Conservation (phyloP, 1,284 basidiomycete genomes). For the Pseudozyma tsukubaensis region DNA sequence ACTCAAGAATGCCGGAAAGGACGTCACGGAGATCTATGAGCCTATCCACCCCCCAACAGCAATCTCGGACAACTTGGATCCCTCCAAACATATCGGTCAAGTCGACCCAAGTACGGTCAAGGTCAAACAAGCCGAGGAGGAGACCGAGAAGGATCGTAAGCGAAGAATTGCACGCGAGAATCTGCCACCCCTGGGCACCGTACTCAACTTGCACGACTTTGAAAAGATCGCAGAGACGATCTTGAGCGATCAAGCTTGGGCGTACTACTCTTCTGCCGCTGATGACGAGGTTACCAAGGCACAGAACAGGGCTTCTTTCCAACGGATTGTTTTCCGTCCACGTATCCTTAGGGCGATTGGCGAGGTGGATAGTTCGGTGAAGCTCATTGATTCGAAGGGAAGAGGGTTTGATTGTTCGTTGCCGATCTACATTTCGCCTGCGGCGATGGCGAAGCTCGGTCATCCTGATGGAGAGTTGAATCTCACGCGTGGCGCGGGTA, state of each 20-base stretch:
- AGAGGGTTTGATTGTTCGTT: constrained; percentile 30
- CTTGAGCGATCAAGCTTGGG: constrained; percentile 64
- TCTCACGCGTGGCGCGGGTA: constrained; percentile 80
- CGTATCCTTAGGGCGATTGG: constrained; percentile 88
- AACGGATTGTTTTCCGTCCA: constrained; percentile 95
- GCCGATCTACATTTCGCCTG: constrained; percentile 79
- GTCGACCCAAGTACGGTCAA: constrained; percentile 54
- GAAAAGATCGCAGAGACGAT: constrained; percentile 72
- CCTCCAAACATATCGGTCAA: constrained; percentile 56
- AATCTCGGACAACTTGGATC: constrained; percentile 58
- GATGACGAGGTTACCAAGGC: constrained; percentile 72
- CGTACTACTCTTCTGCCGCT: constrained; percentile 67
- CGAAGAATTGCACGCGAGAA: constrained; percentile 43
- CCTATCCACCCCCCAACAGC: constrained; percentile 66
- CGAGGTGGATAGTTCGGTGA: constrained; percentile 76
- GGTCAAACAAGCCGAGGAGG: constrained; percentile 45
- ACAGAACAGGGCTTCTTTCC: constrained; percentile 85
- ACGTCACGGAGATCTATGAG: constrained; percentile 72
- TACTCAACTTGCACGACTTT: constrained; percentile 90
- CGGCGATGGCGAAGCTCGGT: constrained; percentile 88
- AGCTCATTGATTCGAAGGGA: constrained; percentile 31
- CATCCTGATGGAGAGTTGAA: constrained; percentile 94
- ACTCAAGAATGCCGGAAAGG: constrained; percentile 80
- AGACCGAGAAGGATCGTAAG: constrained; percentile 43
- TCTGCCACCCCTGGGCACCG: constrained; percentile 78